Conservation (phyloP, 805 yeast genomes). For the Komagataella kurtzmanii region DNA sequence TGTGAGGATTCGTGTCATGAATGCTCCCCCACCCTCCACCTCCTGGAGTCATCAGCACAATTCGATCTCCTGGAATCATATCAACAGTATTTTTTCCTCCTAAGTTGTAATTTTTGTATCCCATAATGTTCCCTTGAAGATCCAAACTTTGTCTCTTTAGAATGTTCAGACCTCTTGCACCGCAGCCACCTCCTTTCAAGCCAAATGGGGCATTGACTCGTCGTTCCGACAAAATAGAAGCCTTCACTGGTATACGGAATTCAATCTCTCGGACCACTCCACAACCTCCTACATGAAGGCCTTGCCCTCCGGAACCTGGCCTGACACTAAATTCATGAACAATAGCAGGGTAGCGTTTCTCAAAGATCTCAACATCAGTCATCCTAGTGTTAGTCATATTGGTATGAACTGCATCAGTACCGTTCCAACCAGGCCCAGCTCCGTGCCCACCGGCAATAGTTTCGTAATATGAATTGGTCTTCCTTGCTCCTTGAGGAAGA, state of each 20-base stretch:
- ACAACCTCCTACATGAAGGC: conserved; percentile 64
- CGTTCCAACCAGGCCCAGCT: conserved; percentile 44
- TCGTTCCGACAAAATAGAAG: conserved; percentile 77
- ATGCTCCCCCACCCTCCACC: conserved; percentile 66
- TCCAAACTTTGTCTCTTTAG: conserved; percentile 24
- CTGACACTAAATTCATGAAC: conserved; percentile 56
- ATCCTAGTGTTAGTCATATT: conserved; percentile 42
- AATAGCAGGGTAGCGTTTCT: conserved; percentile 35
- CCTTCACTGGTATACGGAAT: conserved; percentile 57
- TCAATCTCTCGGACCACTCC: conserved; percentile 82
- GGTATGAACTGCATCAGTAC: conserved; percentile 33
- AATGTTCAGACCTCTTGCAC: conserved; percentile 54
- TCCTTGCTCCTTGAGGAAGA: conserved; percentile 29
- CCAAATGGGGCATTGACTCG: conserved; percentile 83
- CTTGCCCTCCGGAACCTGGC: conserved; percentile 67
- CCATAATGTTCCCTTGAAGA: conserved; percentile 16
- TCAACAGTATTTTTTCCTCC: conserved; percentile 63
- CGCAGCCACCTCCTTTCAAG: conserved; percentile 68
- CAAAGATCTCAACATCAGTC: conserved; percentile 40
- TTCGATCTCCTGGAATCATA: conserved; percentile 47
- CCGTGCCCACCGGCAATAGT: conserved; percentile 96
- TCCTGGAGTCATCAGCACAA: conserved; percentile 67
- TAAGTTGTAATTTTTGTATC: conserved; percentile 29
- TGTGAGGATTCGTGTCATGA: background rate
- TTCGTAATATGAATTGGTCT: conserved; percentile 84